Conservation (phyloP, 2,329 filamentous ascomycete species). For the Mycocentrospora acerina region DNA sequence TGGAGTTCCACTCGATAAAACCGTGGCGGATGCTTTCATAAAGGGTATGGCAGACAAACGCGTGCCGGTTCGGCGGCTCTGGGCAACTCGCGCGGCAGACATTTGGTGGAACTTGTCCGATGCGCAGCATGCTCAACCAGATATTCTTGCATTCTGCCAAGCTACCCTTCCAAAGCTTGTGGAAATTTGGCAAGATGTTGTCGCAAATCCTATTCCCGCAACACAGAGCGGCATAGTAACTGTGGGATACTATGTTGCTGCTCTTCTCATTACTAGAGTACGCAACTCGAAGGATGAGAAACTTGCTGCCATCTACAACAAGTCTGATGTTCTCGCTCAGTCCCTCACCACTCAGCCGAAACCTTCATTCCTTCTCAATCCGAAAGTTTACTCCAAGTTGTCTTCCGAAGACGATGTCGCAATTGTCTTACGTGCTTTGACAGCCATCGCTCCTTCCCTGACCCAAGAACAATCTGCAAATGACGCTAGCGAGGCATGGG, state of each 20-base stretch:
- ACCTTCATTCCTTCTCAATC: slow-evolving; percentile 82
- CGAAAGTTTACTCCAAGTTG: slow-evolving; percentile 81
- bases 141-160: slow-evolving; percentile 50
- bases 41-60: slow-evolving; percentile 90
- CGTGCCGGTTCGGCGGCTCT: slow-evolving; percentile 71
- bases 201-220: slow-evolving; percentile 74
- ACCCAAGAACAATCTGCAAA: slow-evolving; percentile 46
- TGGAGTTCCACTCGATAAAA: slow-evolving; percentile 63
- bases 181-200: slow-evolving; percentile 75
- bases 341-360: slow-evolving; percentile 73
- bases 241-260: slow-evolving; percentile 72
- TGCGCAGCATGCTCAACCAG: slow-evolving; percentile 51
- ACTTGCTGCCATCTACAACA: slow-evolving; percentile 60
- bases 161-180: slow-evolving; percentile 59
- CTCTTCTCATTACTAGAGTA: slow-evolving; percentile 60
- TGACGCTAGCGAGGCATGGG: slow-evolving; percentile 70
- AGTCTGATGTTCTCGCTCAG: slow-evolving; percentile 63
- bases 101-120: slow-evolving; percentile 63
- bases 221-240: slow-evolving; percentile 82
- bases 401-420: slow-evolving; percentile 70
- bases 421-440: slow-evolving; percentile 74
- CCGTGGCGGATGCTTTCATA: slow-evolving; percentile 67
- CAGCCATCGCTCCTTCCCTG: slow-evolving; percentile 60
- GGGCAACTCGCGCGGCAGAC: slow-evolving; percentile 74
- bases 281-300: slow-evolving; percentile 57